These are phyloP conservation scores for Ophiostoma australiae DNA, from an alignment of 2,329 filamentous ascomycete species.

Conservation along the genomic window DNA sequence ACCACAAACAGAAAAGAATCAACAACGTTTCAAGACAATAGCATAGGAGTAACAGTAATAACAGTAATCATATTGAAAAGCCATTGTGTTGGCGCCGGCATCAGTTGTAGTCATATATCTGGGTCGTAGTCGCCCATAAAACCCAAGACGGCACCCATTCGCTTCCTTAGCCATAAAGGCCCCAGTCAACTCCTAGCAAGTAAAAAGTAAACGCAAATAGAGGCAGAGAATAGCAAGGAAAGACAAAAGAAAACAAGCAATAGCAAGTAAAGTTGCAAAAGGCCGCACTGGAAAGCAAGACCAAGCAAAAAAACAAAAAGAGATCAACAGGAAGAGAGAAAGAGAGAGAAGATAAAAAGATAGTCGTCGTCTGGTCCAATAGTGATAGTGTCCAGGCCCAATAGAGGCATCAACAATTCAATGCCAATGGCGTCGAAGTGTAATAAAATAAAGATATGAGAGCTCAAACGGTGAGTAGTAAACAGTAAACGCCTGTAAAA, in stretches of 20 bases:
- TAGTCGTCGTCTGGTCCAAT: slow-evolving; percentile 7
- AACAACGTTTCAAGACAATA: neutral
- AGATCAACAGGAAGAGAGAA: too few relatives aligned
- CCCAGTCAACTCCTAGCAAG: slow-evolving; percentile 20
- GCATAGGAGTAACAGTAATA: neutral
- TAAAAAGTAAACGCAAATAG: neutral
- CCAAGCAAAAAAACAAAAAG: neutral
- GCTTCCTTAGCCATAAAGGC: slow-evolving; percentile 5
- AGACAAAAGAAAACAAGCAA: neutral
- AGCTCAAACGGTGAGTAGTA: neutral
- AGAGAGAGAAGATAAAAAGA: neutral
- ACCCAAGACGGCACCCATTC: slow-evolving; percentile 13
- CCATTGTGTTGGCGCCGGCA: slow-evolving; percentile 16
- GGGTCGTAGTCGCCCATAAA: slow-evolving; percentile 16
- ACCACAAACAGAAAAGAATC: neutral
- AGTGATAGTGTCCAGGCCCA: neutral
- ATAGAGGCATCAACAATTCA: slow-evolving; percentile 2
- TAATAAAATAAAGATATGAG: neutral
- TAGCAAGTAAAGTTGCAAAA: slow-evolving; percentile 6
- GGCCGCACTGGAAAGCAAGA: slow-evolving; percentile 2
- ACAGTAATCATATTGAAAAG: slow-evolving; percentile 15
- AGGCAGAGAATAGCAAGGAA: neutral
- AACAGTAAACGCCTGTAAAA: neutral
- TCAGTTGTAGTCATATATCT: slow-evolving; percentile 22
- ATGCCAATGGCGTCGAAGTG: neutral